Conservation (phyloP, 2,329 filamentous ascomycete species). For the Beauveria varroae region DNA sequence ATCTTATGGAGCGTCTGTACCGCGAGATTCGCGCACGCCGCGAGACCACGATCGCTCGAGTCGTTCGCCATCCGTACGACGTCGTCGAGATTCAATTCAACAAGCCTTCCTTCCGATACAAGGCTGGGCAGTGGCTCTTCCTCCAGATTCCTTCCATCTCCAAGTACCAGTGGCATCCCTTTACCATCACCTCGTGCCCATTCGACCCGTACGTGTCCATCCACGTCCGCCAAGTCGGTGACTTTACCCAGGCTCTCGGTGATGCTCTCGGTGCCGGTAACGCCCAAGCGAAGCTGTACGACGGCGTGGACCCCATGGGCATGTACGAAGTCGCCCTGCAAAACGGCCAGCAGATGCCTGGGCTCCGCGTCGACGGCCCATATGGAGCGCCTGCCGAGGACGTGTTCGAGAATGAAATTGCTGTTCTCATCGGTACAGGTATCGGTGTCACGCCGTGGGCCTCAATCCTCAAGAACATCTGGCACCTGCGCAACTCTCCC, state of each 20-base stretch:
- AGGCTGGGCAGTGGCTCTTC: slow-evolving; percentile 97
- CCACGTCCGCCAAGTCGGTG: slow-evolving; percentile 92
- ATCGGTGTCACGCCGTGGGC: slow-evolving; percentile 87
- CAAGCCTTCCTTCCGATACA: slow-evolving; percentile 96
- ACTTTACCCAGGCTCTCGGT: slow-evolving; percentile 91
- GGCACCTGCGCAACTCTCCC: slow-evolving; percentile 84
- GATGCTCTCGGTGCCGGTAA: slow-evolving; percentile 88
- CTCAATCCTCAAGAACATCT: slow-evolving; percentile 91
- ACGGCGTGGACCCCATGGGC: slow-evolving; percentile 82
- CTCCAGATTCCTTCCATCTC: slow-evolving; percentile 87
- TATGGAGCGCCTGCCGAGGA: slow-evolving; percentile 97
- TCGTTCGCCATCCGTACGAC: slow-evolving; percentile 93
- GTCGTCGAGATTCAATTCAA: slow-evolving; percentile 95
- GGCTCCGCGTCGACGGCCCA: slow-evolving; percentile 83
- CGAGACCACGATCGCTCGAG: slow-evolving; percentile 82
- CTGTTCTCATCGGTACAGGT: slow-evolving; percentile 76
- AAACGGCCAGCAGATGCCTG: slow-evolving; percentile 88
- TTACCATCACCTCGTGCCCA: slow-evolving; percentile 97
- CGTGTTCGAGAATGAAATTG: slow-evolving; percentile 89
- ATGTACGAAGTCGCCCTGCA: slow-evolving; percentile 97
- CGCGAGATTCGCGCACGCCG: slow-evolving; percentile 81
- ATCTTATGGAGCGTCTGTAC: slow-evolving; percentile 81
- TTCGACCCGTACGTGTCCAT: slow-evolving; percentile 92
- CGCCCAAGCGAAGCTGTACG: slow-evolving; percentile 82
- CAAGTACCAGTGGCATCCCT: slow-evolving; percentile 92